Evolutionary conservation across 2,329 filamentous ascomycete species (phyloP), one percentile per base, ranked within the genome.

Genomic region (Fusarium siculi): DNA sequence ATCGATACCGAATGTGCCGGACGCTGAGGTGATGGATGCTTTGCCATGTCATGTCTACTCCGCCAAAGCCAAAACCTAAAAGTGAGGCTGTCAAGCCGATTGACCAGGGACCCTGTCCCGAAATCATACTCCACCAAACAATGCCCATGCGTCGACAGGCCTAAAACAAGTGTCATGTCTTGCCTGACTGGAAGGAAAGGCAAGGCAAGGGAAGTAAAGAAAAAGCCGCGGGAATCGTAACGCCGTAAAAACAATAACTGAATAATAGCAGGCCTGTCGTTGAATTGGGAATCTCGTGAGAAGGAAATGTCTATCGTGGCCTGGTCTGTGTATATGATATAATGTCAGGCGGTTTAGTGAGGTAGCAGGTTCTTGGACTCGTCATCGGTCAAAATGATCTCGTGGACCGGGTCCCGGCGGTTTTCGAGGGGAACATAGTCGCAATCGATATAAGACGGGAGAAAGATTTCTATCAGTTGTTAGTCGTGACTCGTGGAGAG

Each of bases 331-430:
- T 73, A 74, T 76, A 61, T 63, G 65, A 56, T 65, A 57, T 49
- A 60, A 70, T 39, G 42, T 43, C 46, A 42, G 55, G 25, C 30
- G 54, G n/a, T 62, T 84, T 82, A 92, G 83, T 91, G 87, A 10
- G 92, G 92, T 53, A 93, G 85, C 84, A 93, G 90, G 73, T 87
- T 85, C 76, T 89, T 89, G 63, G 90, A 87, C 83, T 96, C 93
- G 81, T 95, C 93, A 72, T 96, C 93, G 76, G 88, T 94, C 63
- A 96, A 85, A 63, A 89, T 85, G 74, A 96, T 95, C 79, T 96
- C 93, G 82, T 93, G 86, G 55, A 96, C 92, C 3, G 93, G 92
- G 74, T 95, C 93, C 78, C 91, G 91, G 74, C 90, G 90, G 80
- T 92, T 90, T 81, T 95, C 92, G 78, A 95, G 87, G 46, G 93